Base-by-base conservation (phyloP, 2,329 filamentous ascomycete species). In the Dichotomopilus funicola region DNA sequence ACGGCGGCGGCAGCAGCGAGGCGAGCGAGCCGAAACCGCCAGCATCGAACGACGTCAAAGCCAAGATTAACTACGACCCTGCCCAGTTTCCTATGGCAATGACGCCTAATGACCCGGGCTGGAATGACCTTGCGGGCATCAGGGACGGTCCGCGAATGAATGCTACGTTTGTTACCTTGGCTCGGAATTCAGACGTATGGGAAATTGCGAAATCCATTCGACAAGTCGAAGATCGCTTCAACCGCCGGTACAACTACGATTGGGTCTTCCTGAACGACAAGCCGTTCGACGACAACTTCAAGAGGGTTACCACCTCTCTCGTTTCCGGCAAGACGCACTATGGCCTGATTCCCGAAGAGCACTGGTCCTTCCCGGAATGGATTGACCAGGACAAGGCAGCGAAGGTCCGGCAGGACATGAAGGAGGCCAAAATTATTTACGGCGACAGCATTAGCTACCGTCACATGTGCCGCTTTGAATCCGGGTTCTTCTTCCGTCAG, bases 391-490 rank as follows among this genome's bases (percentile, higher is more conserved):
- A 96, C 51, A 95, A 88, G 76, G 95, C 94, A 43, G 82, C 83
- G 67, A 88, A 89, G 72, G 91, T 94, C 58, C 88, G 94, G 59
- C 87, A 96, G 75, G 89, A 96, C 65, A 99, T 99, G 94, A 85
- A 83, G 55, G 82, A 89, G 71, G 85, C 86, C 70, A 95, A 96
- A 77, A 95, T 99, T 72, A 99, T 99, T 73, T 99, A 99, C 70
- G 94, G 94, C 59, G 94, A 97, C 73, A 96, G 91, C 9, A 76
- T 95, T 74, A 95, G 89, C 75, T 99, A 99, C 78, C 86, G 94
- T 61, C 95, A 99, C 78, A 99, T 99, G 94, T 99, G 94, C 75
- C 89, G 94, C 62, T 99, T 96, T 70, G 94, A 99, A 74, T 97
- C 92, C 6, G 94, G 94, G 41, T 99, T 99, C 80, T 99, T 99